phyloP scores from a whole-genome alignment of 1,284 basidiomycete genomes.

The Sanghuangporus sanghuang region DNA sequence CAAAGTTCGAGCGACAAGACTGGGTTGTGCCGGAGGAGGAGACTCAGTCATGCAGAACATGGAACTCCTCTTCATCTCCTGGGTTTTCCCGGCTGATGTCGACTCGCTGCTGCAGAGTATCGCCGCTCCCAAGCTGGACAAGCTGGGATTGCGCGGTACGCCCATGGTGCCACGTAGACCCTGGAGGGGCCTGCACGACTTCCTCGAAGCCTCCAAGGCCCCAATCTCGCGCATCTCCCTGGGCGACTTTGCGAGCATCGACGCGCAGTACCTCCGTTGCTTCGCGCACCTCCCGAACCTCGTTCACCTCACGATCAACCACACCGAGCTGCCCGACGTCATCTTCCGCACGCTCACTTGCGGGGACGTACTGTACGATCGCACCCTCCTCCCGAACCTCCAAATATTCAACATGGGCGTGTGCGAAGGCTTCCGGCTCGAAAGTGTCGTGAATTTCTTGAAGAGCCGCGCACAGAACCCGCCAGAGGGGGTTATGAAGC shows the following conservation, averaged over 20 bases:
- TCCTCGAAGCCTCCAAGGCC: conserved; percentile 6
- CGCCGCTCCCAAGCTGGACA: conserved; percentile 10
- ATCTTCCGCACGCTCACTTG: neutral
- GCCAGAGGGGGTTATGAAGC: neutral
- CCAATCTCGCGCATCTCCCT: conserved; percentile 10
- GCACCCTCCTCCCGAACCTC: conserved; percentile 7
- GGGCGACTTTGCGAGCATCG: conserved; percentile 11
- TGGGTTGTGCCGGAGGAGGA: neutral
- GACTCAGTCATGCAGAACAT: neutral
- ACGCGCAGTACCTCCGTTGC: conserved; percentile 1
- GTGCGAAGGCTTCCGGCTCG: conserved; percentile 5
- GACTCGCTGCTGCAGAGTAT: conserved; percentile 4
- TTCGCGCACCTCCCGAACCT: neutral
- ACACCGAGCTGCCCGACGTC: neutral
- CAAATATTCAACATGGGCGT: conserved; percentile 14
- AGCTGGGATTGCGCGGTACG: conserved; percentile 11
- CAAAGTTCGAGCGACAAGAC: neutral
- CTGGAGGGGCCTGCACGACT: conserved; percentile 6
- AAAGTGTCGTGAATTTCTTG: conserved; percentile 1
- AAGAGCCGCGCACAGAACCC: neutral
- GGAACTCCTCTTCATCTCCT: conserved; percentile 10
- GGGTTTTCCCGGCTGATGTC: conserved; percentile 11
- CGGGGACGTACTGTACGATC: neutral
- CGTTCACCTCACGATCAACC: conserved; percentile 14
- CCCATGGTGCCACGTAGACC: neutral